Conservation (phyloP, 371 early-diverging fungal species). For the Fennellomyces sp. region DNA sequence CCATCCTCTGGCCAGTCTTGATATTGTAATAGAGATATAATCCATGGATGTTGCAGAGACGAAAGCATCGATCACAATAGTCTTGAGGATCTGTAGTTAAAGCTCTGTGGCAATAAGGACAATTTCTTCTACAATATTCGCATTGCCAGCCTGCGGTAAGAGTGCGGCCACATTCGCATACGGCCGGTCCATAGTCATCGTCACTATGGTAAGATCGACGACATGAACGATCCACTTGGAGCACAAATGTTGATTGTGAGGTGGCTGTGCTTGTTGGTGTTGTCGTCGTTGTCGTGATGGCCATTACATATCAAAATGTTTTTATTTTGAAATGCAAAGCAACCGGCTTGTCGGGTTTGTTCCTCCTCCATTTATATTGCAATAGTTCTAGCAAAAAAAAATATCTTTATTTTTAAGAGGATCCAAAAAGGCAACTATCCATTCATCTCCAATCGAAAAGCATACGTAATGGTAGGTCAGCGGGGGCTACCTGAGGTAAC, state of each 20-base stretch:
- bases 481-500: background rate
- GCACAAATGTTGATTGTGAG: background rate
- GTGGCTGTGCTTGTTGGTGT: background rate
- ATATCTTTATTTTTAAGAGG: too few species aligned
- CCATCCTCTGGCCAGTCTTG: background rate
- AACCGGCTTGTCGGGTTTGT: background rate
- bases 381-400: too few species aligned
- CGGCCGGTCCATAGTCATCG: background rate
- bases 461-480: conserved; percentile 1
- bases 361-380: too few species aligned
- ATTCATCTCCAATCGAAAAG: background rate
- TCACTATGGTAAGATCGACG: background rate
- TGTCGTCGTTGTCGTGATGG: background rate
- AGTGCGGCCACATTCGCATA: conserved; percentile 31
- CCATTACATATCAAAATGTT: too few species aligned
- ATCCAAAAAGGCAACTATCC: background rate
- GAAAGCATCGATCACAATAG: conserved; percentile 37
- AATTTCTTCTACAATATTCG: conserved; percentile 27
- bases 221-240: background rate
- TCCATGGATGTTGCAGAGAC: conserved; percentile 26
- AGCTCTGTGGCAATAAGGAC: conserved; percentile 32
- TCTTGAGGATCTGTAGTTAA: conserved; percentile 26
- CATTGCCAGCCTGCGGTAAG: conserved; percentile 37
- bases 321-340: background rate
- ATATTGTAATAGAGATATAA: background rate